Percentiles rank a stretch among this genome's conserved stretches.
Evolutionary conservation across 352 stramenopile genomes (phyloP).

Genomic region (Phytophthora capsici): DNA sequence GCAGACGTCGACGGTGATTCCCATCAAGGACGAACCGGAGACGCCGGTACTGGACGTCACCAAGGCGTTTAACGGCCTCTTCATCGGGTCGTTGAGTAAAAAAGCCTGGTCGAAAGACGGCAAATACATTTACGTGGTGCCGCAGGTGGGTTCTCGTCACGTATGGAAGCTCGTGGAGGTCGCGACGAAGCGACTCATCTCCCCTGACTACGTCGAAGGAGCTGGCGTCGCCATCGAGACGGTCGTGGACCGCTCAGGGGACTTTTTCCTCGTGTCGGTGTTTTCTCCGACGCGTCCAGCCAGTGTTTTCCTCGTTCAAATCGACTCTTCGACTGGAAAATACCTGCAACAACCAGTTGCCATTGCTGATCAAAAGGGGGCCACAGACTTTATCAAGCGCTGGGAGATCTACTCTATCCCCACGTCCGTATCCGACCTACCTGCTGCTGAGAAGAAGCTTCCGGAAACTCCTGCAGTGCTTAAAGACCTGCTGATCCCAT

Average conservation of each 20-base stretch:
- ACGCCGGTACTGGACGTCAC: slow-evolving; percentile 31
- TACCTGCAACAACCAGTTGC: slow-evolving; percentile 41
- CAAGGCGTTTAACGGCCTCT: slow-evolving; percentile 76
- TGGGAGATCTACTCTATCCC: slow-evolving; percentile 73
- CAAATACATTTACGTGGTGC: slow-evolving; percentile 69
- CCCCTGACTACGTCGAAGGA: slow-evolving; percentile 62
- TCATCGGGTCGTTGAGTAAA: slow-evolving; percentile 52
- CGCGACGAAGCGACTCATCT: slow-evolving; percentile 47
- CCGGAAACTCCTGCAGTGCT: slow-evolving; percentile 40
- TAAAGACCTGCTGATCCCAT: slow-evolving; percentile 54
- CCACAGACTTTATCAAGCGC: slow-evolving; percentile 48
- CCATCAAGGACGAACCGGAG: slow-evolving; percentile 66
- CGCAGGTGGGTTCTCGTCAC: slow-evolving; percentile 66
- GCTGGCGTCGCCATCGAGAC: slow-evolving; percentile 51
- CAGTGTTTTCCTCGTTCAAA: slow-evolving; percentile 62
- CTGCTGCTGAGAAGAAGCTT: slow-evolving; percentile 42
- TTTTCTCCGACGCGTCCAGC: slow-evolving; percentile 59
- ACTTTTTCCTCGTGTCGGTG: slow-evolving; percentile 58
- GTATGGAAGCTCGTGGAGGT: slow-evolving; percentile 82
- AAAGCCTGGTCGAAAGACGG: slow-evolving; percentile 68
- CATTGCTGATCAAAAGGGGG: slow-evolving; percentile 57
- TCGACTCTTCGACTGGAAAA: slow-evolving; percentile 53
- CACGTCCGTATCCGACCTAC: slow-evolving; percentile 51
- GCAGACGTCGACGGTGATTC: slow-evolving; percentile 62
- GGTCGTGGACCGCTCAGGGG: slow-evolving; percentile 48